Base-by-base conservation (phyloP, 257 asterid genomes). In the Nicotiana sylvestris region DNA sequence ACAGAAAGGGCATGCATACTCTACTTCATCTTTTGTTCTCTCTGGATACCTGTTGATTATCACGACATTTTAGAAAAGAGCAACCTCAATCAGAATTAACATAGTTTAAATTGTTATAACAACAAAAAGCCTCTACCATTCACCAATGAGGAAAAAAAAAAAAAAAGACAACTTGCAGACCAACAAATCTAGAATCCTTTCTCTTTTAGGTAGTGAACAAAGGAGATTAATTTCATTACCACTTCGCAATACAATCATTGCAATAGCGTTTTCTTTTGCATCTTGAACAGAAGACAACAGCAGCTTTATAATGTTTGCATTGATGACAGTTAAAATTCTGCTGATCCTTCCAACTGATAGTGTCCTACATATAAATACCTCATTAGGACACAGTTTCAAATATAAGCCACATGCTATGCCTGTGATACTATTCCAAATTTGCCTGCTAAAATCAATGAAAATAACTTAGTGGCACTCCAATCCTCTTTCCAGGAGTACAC, bases 221-320 rank as follows among this genome's bases (percentile, higher is more conserved):
- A 53, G 11, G 30, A 51, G 27, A 53, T 16, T 16, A 76, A 29
- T 65, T 58, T 83, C 49, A 77, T 85, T 90, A 92, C 98, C 98
- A 92, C 84, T 92, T 90, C 11, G 78, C 82, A 83, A 92, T 89
- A 92, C 98, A 94, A 16, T 87, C 87, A 33, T 76, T 62, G 89
- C 97, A 92, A 89, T 92, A 92, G 78, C 89, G 91, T 79, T 89
- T 93, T 86, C 68, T 85, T 72, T 87, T 89, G 93, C 97, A 94
- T 61, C 86, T 91, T 67, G 88, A 89, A 89, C 98, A 92, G 82
- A 83, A 29, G 84, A 88, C 82, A 61, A 89, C 62, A 39, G 80
- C 86, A 66, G 27, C 79, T 83, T 85, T 87, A 80, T 81, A 49
- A 49, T 83, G 81, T 80, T 80, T 58, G 88, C 98, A 94, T 81